A percentile compares a stretch with the other conserved stretches of the same genome.
Evolutionary conservation across 2,329 filamentous ascomycete genomes (phyloP).

Genomic region (Scytalidium sp.): DNA sequence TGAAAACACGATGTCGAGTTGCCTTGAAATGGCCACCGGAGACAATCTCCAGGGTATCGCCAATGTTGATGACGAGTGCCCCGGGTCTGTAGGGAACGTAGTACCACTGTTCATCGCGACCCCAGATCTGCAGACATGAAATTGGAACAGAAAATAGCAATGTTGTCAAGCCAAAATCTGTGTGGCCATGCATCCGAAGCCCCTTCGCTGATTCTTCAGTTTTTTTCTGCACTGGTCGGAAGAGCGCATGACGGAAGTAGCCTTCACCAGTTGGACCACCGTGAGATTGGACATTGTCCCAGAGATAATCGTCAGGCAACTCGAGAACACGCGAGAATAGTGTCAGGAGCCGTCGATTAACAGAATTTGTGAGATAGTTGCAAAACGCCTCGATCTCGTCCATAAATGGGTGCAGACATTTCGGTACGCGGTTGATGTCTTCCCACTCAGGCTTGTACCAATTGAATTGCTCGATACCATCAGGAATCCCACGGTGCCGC

Average conservation of each 20-base stretch:
- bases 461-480: conserved; percentile 53
- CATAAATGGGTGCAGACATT: conserved; percentile 45
- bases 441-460: conserved; percentile 47
- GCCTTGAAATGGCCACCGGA: conserved; percentile 45
- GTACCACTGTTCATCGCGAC: conserved; percentile 40
- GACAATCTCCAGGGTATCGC: conserved; percentile 40
- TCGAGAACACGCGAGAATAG: conserved; percentile 42
- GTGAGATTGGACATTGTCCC: conserved; percentile 41
- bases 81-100: conserved; percentile 40
- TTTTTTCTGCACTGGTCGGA: conserved; percentile 32
- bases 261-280: conserved; percentile 39
- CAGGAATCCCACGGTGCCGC: conserved; percentile 37
- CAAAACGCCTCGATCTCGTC: conserved; percentile 44
- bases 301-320: conserved; percentile 40
- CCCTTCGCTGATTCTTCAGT: conserved; percentile 31
- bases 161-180: conserved; percentile 43
- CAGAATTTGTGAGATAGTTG: conserved; percentile 44
- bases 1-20: conserved; percentile 39
- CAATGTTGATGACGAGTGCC: conserved; percentile 45
- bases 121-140: conserved; percentile 43
- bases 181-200: conserved; percentile 44
- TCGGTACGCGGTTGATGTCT: conserved; percentile 38
- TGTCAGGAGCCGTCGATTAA: conserved; percentile 39
- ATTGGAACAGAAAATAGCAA: conserved; percentile 44
- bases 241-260: conserved; percentile 43